Evolutionary conservation across 2,329 filamentous ascomycete species (phyloP).

Genomic region (Pyricularia sp.): DNA sequence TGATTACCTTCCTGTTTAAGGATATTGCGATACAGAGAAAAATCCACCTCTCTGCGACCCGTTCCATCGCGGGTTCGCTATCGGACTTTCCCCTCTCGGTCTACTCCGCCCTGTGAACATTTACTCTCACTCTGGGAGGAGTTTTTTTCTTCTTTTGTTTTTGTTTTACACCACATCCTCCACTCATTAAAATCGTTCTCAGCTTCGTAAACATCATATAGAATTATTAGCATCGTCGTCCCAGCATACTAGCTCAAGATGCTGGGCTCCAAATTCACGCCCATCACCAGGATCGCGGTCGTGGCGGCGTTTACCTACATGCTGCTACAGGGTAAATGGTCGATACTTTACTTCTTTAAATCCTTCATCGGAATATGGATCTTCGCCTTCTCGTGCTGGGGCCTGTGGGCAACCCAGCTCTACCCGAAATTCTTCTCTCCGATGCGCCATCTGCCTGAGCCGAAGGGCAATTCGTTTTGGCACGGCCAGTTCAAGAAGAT

Average conservation of each 20-base stretch:
- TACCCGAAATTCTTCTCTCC: constrained; percentile 42
- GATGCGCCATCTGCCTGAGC: constrained; percentile 36
- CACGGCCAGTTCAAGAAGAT: constrained; percentile 39
- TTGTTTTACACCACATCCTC: not conserved
- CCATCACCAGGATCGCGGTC: constrained; percentile 18
- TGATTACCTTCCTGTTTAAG: not conserved
- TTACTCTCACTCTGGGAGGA: not conserved
- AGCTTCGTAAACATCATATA: not conserved
- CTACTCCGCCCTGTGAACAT: not conserved
- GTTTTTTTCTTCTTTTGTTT: too few species aligned
- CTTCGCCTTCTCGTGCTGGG: constrained; percentile 24
- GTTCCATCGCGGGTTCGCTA: not conserved
- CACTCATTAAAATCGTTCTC: not conserved
- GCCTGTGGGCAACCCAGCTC: constrained; percentile 32
- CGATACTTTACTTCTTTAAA: constrained; percentile 19
- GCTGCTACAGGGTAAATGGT: constrained; percentile 19
- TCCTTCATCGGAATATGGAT: constrained; percentile 26
- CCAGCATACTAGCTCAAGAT: not conserved
- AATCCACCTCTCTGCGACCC: not conserved
- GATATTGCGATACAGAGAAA: not conserved
- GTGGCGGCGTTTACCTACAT: constrained; percentile 21
- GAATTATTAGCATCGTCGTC: not conserved
- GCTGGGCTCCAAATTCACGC: not conserved
- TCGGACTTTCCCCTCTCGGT: not conserved
- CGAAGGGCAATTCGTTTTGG: constrained; percentile 31